Evolutionary conservation across 2,329 filamentous ascomycete species (phyloP), one percentile per base, ranked within the genome.

Genomic region (Exutisphaerella laricina): DNA sequence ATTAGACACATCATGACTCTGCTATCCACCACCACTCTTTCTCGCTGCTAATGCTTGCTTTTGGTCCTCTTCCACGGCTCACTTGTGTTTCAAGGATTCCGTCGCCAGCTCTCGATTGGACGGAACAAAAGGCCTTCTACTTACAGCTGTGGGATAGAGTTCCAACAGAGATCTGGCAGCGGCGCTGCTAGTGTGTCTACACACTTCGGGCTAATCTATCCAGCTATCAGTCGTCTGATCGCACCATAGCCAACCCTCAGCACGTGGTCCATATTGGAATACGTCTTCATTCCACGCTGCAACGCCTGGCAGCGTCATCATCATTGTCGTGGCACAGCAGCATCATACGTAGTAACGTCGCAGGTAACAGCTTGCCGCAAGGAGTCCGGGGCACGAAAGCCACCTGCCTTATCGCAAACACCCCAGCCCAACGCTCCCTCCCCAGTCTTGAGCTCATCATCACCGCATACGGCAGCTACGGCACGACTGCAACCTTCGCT

Each of bases 371-470:
- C 14, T 4, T 13, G 12, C 33, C n/a, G 32, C 32, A 34, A 34
- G 13, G 32, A 34, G 32, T 12, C 28, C 28, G 28, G 17, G 17
- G 13, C 5, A 17, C 17, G n/a, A n/a, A n/a, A n/a, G n/a, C n/a
- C n/a, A n/a, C n/a, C 23, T 7, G 23, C 23, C 12, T 26, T 12
- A 31, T 30, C 16, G 17, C 25, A 16, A 8, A 16, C n/a, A 31
- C 16, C 23, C 16, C 37, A 25, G n/a, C 37, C 20, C 29, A n/a
- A 26, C 35, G 14, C 31, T 28, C 29, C 23, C 20, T 34, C 45
- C 40, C 43, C 43, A 29, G 35, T 44, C 29, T 36, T 46, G 33
- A 33, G 35, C 41, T 45, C 41, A 35, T 32, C 49, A 29, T 17
- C 39, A 20, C 30, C 41, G 28, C 28, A 23, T 35, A n/a, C 20